phyloP scores from a whole-genome alignment of 768 basidiomycete genomes.

The Leucocoprinus sp. region DNA sequence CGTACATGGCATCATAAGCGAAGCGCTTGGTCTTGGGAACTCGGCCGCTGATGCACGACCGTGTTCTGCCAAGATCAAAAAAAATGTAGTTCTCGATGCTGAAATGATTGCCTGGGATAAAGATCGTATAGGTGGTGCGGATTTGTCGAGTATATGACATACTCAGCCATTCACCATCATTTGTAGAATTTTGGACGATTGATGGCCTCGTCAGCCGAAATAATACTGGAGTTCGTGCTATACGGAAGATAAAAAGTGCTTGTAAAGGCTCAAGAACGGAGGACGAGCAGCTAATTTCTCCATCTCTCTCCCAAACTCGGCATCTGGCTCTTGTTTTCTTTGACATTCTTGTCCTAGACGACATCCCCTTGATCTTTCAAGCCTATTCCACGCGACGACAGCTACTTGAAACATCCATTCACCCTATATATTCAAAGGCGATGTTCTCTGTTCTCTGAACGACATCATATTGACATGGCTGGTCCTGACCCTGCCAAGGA shows the following conservation, averaged over 20 bases:
- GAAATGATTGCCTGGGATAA: slow-evolving; percentile 87
- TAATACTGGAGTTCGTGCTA: slow-evolving; percentile 43
- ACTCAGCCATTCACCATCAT: not conserved
- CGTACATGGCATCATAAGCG: slow-evolving; percentile 53
- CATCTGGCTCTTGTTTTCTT: slow-evolving; percentile 84
- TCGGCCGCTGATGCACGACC: not conserved
- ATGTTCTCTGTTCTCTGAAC: slow-evolving; percentile 63
- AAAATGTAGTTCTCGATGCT: slow-evolving; percentile 59
- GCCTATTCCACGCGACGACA: slow-evolving; percentile 55
- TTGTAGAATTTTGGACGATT: slow-evolving; percentile 79
- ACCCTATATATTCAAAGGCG: slow-evolving; percentile 46
- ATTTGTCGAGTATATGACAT: not conserved
- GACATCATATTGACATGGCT: slow-evolving; percentile 37
- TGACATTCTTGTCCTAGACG: slow-evolving; percentile 69
- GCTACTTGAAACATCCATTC: slow-evolving; percentile 51
- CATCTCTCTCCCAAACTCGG: slow-evolving; percentile 31
- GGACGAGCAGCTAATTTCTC: too few relatives aligned
- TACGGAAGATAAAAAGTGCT: slow-evolving; percentile 14
- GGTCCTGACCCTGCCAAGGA: slow-evolving; percentile 14
- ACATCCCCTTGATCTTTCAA: slow-evolving; percentile 40
- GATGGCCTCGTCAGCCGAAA: slow-evolving; percentile 49
- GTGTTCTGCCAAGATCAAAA: slow-evolving; percentile 18
- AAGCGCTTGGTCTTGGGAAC: slow-evolving; percentile 41
- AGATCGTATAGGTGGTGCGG: slow-evolving; percentile 59
- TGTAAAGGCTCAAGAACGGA: slow-evolving; percentile 15